phyloP scores from a whole-genome alignment of 2,329 filamentous ascomycete species.

The Blumeria hordei region DNA sequence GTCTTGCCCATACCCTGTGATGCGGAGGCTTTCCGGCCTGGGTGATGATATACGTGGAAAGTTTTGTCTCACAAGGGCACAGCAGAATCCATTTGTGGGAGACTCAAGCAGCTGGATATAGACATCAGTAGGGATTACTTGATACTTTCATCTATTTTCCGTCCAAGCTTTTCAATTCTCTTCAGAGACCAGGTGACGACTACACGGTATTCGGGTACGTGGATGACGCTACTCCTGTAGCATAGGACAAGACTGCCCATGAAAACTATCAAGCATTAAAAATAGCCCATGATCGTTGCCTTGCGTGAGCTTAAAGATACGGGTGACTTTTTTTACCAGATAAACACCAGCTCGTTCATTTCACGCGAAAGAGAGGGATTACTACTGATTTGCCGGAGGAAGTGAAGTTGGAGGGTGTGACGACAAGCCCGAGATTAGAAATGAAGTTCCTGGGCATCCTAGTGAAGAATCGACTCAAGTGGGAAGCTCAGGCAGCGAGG shows the following conservation, averaged over 20 bases:
- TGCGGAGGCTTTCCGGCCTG: neutral
- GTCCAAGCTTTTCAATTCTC: neutral
- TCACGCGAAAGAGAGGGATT: neutral
- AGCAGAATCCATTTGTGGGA: neutral
- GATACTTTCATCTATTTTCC: no score
- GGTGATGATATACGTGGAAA: neutral
- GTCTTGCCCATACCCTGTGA: neutral
- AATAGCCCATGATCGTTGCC: neutral
- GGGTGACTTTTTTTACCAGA: neutral
- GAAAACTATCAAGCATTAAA: neutral
- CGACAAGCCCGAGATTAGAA: neutral
- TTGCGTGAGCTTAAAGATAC: neutral
- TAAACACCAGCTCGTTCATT: neutral
- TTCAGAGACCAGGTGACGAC: neutral
- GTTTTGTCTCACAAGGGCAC: neutral
- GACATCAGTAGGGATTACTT: no score
- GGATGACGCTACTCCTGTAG: neutral
- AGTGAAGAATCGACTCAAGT: neutral
- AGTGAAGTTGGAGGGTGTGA: neutral
- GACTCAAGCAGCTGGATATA: no score
- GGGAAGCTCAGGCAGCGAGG: neutral
- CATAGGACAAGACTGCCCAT: neutral
- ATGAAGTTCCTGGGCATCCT: neutral
- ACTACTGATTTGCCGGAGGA: neutral
- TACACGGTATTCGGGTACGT: slow-evolving; percentile 1